A percentile compares a stretch with the other conserved stretches of the same genome.
These are phyloP conservation scores for Viola odorata DNA, from an alignment of 345 rosid genomes.

Conservation along the genomic window DNA sequence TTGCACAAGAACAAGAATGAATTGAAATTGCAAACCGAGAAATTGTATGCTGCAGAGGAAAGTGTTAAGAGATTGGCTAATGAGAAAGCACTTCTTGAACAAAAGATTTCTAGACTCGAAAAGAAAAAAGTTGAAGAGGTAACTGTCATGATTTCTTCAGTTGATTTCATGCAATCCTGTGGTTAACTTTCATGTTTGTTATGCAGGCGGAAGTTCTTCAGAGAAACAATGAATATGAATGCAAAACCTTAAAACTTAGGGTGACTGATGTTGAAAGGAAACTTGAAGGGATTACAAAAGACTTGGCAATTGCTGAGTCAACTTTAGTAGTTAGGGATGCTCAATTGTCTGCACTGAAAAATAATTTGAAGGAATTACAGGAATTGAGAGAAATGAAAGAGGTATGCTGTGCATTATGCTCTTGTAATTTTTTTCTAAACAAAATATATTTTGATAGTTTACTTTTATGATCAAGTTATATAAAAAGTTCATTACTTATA, in stretches of 20 bases:
- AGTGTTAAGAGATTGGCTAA: conserved; percentile 38
- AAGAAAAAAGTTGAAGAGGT: conserved; percentile 76
- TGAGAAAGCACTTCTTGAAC: conserved; percentile 57
- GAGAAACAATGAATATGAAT: conserved; percentile 62
- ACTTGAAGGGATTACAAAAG: conserved; percentile 43
- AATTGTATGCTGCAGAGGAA: conserved; percentile 51
- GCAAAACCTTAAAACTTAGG: conserved; percentile 48
- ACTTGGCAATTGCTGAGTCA: conserved; percentile 49
- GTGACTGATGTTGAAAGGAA: conserved; percentile 65
- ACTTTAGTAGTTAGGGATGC: conserved; percentile 44
- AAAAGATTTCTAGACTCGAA: conserved; percentile 53
- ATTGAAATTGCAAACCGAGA: conserved; percentile 50
- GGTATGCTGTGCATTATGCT: conserved; percentile 35
- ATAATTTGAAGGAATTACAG: conserved; percentile 74
- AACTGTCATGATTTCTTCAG: not conserved
- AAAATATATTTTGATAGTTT: too few relatives aligned
- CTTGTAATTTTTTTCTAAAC: not conserved
- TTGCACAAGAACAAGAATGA: conserved; percentile 59
- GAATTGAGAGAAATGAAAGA: conserved; percentile 94
- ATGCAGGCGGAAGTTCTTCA: conserved; percentile 49
- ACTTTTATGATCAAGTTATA: too few relatives aligned
- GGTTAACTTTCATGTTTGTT: not conserved
- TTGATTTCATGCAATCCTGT: not conserved
- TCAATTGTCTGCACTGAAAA: conserved; percentile 52
- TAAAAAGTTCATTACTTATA: too few relatives aligned